Conservation (phyloP, 2,329 filamentous ascomycete species). For the Parastagonospora avenae region DNA sequence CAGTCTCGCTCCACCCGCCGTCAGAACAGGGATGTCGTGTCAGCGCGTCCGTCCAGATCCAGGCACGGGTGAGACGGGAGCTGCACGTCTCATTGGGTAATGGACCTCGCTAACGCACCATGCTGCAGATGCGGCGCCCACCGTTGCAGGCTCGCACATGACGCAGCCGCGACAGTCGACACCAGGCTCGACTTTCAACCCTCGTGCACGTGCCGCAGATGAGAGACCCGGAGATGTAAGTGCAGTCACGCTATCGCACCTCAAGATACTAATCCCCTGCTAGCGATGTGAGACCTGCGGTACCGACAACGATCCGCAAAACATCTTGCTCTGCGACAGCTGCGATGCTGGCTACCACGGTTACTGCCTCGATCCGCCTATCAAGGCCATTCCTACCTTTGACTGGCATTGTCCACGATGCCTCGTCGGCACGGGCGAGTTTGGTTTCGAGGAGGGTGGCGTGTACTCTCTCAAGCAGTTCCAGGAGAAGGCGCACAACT, state of each 20-base stretch:
- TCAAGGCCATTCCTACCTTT: constrained; percentile 75
- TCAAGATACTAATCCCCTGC: constrained; percentile 32
- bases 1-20: constrained; percentile 25
- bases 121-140: constrained; percentile 65
- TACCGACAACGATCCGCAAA: constrained; percentile 72
- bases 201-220: constrained; percentile 59
- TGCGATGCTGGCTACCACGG: constrained; percentile 91
- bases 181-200: constrained; percentile 61
- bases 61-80: constrained; percentile 19
- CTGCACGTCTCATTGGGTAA: constrained; percentile 24
- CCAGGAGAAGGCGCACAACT: constrained; percentile 92
- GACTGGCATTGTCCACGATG: constrained; percentile 98
- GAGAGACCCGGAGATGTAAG: constrained; percentile 64
- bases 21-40: constrained; percentile 28
- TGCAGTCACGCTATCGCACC: background rate
- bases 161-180: constrained; percentile 85
- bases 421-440: constrained; percentile 93
- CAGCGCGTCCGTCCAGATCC: constrained; percentile 16
- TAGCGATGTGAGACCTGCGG: constrained; percentile 87
- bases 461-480: constrained; percentile 95
- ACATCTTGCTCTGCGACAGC: constrained; percentile 83
- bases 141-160: constrained; percentile 96
- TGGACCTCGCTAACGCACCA: constrained; percentile 26
- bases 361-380: constrained; percentile 83
- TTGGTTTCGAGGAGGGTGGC: constrained; percentile 95